A percentile compares a stretch with the other conserved stretches of the same genome.
Evolutionary conservation across 2,329 filamentous ascomycete genomes (phyloP).

Genomic region (Paecilomyces sp.): DNA sequence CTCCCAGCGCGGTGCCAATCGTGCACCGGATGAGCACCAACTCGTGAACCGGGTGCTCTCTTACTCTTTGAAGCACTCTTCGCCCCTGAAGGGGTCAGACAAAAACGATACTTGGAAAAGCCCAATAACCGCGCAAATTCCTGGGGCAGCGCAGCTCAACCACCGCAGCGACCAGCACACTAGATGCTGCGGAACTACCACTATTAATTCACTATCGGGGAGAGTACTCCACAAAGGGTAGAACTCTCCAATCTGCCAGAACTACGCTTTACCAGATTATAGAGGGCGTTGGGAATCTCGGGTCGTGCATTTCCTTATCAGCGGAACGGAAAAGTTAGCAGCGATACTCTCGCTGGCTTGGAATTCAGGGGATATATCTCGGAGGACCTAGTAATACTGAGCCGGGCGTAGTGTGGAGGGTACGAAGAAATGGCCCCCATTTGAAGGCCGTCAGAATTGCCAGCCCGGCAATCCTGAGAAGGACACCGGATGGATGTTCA

Average conservation of each 20-base stretch:
- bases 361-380: background rate
- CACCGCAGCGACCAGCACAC: background rate
- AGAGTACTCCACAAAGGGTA: background rate
- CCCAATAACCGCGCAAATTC: background rate
- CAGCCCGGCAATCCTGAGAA: background rate
- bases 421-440: background rate
- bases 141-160: background rate
- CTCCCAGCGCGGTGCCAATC: slow-evolving; percentile 76
- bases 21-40: slow-evolving; percentile 55
- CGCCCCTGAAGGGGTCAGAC: background rate
- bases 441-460: background rate
- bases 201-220: background rate
- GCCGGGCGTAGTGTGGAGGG: background rate
- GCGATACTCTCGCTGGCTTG: background rate
- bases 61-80: background rate
- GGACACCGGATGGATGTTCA: background rate
- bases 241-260: background rate
- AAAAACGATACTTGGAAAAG: background rate
- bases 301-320: background rate
- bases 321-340: slow-evolving; percentile 5
- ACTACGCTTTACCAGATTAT: background rate
- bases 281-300: background rate
- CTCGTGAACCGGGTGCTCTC: slow-evolving; percentile 14
- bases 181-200: background rate
- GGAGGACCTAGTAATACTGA: background rate